Base-by-base conservation (phyloP, 768 basidiomycete genomes). In the Amanita jacksonii region DNA sequence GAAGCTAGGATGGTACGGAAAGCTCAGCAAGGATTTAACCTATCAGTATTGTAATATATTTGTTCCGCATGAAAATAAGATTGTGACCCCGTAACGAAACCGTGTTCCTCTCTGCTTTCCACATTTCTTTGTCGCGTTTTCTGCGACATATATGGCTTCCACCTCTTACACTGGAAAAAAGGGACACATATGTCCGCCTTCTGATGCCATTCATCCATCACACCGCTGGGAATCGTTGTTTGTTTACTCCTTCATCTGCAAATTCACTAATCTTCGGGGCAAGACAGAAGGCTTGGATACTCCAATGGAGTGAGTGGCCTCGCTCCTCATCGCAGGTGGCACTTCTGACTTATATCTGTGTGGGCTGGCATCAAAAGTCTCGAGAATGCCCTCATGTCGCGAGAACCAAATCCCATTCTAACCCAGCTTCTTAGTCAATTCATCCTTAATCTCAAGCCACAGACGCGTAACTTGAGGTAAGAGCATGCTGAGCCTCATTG, bases 401-500 rank as follows among this genome's bases (percentile, higher is more conserved):
- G 68, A 53, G 85, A 78, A 62, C 77, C 81, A 45, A 79, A 86
- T 61, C 70, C 75, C 47, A 72, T 89, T 54, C 69, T 91, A 51
- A 81, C 78, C 34, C 73, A 76, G 57, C 68, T 90, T 53, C 77
- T 91, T 16, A 70, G 70, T 47, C 76, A 79, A 48, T 90, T 91
- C 60, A 73, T 91, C 53, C 69, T 81, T 54, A 89, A 87, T 62
- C 75, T 91, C 53, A 77, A 79, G 57, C 86, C 88, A 15, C 82
- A 82, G 62, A 83, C 86, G 79, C 84, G 86, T 81, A 88, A 88
- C 71, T 72, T 87, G 63, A 85, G 82, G 86, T 85, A 65, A 65
- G 78, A 60, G 62, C 63, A 60, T 61, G 59, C 62, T 62, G 47
- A 38, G 45, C 51, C 54, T 51, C 47, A 45, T 52, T 57, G 51